Evolutionary conservation across 2,329 filamentous ascomycete genomes (phyloP).

Genomic region (Sclerotinia borealis): DNA sequence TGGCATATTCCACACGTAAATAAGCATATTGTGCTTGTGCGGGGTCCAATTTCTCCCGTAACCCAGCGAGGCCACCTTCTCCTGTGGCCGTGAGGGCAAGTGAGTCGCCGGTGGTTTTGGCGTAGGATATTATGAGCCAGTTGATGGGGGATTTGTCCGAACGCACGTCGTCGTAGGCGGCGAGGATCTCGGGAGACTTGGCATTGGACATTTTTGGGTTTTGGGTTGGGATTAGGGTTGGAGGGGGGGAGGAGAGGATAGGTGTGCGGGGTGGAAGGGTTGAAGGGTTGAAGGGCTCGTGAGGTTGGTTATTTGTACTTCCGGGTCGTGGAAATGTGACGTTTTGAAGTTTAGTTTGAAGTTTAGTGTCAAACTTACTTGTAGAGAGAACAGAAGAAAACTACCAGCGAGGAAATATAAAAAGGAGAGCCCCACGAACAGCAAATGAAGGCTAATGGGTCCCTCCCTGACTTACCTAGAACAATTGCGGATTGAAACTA

Average conservation of each 20-base stretch:
- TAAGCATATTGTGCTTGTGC: constrained; percentile 28
- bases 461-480: constrained; percentile 2
- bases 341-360: not conserved
- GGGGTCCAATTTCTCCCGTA: constrained; percentile 48
- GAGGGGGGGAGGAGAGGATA: not conserved
- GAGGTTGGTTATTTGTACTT: not conserved
- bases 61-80: constrained; percentile 53
- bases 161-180: constrained; percentile 61
- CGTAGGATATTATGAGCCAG: constrained; percentile 62
- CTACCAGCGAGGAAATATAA: not conserved
- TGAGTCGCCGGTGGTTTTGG: constrained; percentile 48
- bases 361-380: not conserved
- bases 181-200: constrained; percentile 52
- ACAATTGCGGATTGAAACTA: constrained; percentile 11
- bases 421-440: constrained; percentile 7
- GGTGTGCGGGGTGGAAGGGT: not conserved
- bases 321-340: not conserved
- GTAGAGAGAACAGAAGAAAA: not conserved
- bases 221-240: not conserved
- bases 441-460: constrained; percentile 10
- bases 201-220: constrained; percentile 45
- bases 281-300: not conserved
- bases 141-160: constrained; percentile 59
- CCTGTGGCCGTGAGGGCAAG: constrained; percentile 52
- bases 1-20: constrained; percentile 61